Percentiles rank a stretch among this genome's conserved stretches.
These are phyloP conservation scores for Pseudogymnoascus sp. DNA, from an alignment of 2,329 filamentous ascomycete species.

Conservation along the genomic window DNA sequence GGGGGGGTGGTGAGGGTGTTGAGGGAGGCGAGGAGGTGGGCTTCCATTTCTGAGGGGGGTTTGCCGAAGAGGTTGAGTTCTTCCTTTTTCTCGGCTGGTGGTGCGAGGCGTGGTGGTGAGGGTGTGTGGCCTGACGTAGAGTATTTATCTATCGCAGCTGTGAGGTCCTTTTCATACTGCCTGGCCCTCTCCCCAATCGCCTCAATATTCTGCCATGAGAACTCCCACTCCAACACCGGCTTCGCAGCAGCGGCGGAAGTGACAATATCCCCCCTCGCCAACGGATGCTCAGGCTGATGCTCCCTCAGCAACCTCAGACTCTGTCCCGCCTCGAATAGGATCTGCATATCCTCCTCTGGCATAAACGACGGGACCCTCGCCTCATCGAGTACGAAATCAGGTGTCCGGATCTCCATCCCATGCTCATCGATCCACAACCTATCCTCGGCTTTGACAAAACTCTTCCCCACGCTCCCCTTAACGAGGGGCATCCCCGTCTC, in stretches of 20 bases:
- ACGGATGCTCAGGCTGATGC: conserved; percentile 64
- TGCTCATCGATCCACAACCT: conserved; percentile 51
- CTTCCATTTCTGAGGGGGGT: conserved; percentile 40
- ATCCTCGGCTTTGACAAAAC: conserved; percentile 54
- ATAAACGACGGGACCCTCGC: conserved; percentile 66
- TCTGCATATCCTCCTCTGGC: conserved; percentile 57
- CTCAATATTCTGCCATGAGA: conserved; percentile 64
- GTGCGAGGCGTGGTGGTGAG: background rate
- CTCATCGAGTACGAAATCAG: conserved; percentile 56
- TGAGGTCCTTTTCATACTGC: conserved; percentile 42
- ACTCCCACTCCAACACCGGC: conserved; percentile 59
- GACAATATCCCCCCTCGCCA: conserved; percentile 48
- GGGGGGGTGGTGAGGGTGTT: conserved; percentile 34
- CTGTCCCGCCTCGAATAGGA: conserved; percentile 72
- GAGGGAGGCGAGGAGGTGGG: conserved; percentile 45
- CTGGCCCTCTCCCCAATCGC: conserved; percentile 53
- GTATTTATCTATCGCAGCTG: conserved; percentile 27
- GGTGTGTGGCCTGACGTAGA: conserved; percentile 5
- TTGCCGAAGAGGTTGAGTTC: conserved; percentile 41
- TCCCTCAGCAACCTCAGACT: conserved; percentile 66
- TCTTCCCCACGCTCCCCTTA: conserved; percentile 41
- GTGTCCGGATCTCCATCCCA: conserved; percentile 48
- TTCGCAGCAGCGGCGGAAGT: conserved; percentile 37
- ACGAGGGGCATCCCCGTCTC: conserved; percentile 49
- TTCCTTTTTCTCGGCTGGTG: background rate